phyloP scores from a whole-genome alignment of 1,284 basidiomycete genomes.

The Sphaerobolus stellatus region DNA sequence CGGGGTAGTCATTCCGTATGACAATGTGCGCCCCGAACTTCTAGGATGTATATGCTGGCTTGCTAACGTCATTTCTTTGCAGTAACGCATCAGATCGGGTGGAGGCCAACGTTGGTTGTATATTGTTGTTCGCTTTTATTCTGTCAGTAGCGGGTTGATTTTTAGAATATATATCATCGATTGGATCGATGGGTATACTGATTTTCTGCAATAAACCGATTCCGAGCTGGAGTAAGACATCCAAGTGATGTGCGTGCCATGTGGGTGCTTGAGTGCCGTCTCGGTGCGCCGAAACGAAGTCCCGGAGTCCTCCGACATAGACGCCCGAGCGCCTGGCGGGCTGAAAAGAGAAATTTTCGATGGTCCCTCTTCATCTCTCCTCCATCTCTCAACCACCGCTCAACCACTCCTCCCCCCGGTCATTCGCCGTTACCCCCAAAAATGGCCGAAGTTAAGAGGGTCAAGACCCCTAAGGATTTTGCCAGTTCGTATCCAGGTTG shows the following conservation, averaged over 20 bases:
- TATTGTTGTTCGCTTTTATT: not conserved
- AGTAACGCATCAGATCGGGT: no score
- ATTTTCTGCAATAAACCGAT: no score
- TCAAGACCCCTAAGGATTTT: constrained; percentile 80
- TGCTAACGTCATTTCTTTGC: no score
- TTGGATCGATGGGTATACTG: not conserved
- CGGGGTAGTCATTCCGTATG: constrained; percentile 5
- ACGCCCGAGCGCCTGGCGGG: not conserved
- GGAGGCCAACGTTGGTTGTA: no score
- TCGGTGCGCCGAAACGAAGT: not conserved
- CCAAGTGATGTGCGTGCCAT: no score
- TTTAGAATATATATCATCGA: not conserved
- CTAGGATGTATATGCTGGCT: no score
- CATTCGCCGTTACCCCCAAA: constrained; percentile 39
- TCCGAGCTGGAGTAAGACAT: no score
- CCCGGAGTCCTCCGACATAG: constrained; percentile 11
- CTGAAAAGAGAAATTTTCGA: constrained; percentile 30
- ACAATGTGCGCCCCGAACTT: constrained; percentile 1
- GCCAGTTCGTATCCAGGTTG: constrained; percentile 49
- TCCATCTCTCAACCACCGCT: constrained; percentile 39
- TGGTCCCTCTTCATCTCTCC: constrained; percentile 37
- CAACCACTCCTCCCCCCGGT: constrained; percentile 37
- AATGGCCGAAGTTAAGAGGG: constrained; percentile 78
- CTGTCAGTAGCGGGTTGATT: not conserved
- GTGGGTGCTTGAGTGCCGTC: not conserved